Evolutionary conservation across 208 protist species (phyloP), one percentile per base, ranked within the genome.

Genomic region (Wallacemonas collosoma): DNA sequence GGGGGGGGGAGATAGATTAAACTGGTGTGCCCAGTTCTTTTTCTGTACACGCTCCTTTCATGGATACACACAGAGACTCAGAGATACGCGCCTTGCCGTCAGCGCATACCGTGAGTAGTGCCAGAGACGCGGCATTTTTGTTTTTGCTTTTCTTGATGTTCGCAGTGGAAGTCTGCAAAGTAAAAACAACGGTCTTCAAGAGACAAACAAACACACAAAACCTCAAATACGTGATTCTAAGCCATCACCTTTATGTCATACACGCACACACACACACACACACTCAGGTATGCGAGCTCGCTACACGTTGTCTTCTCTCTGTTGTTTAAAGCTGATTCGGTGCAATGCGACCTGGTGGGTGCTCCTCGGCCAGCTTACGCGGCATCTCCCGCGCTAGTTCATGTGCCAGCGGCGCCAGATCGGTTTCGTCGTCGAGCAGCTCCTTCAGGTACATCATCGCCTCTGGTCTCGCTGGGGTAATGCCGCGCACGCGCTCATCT

Each of bases 401-500:
- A 17, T 80, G 76, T 36, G 91, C 88, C 44, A 96, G 70, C 44
- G 87, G 80, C 1, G 83, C 78, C 14, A 96, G 62, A 55, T 96
- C 88, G n/a, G 91, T 96, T 60, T 91, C 87, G 69, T 96, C 91
- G 70, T 96, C 91, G 40, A 96, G 79, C 35, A 96, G 72, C 71
- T 96, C 88, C 68, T 94, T 93, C 47, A 96, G 73, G 68, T 96
- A 93, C 76, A 94, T 3, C 77, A 96, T 76, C 63, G 91, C 79
- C 66, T 88, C 80, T 12, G 87, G 87, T 3, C 77, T 77, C 3
- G 84, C 81, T 1, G 83, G 81, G n/a, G 83, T 86, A 48, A 94
- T 90, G 48, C 86, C 82, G 36, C 91, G 87, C 36, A 96, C 79
- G 4, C 83, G 68, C 43, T 92, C 83, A 63, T 87, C 71, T 7